A percentile compares a stretch with the other conserved stretches of the same genome.
Conservation (phyloP, 768 basidiomycete genomes). For the Xanthoconium purpureum region DNA sequence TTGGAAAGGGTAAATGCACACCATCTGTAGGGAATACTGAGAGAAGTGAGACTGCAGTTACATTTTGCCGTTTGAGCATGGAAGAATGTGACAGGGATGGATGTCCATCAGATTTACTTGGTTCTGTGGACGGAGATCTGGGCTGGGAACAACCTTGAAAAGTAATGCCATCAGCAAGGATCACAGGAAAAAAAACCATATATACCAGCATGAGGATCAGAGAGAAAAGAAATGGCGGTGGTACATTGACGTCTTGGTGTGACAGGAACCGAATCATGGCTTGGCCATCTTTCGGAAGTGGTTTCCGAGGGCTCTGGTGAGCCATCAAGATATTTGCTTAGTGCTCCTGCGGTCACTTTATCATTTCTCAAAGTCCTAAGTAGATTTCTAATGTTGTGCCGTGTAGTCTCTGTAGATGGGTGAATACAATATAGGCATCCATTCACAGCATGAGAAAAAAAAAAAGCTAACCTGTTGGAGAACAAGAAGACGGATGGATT, state of each 20-base stretch:
- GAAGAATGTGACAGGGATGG: background rate
- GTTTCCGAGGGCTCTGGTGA: background rate
- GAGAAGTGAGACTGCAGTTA: constrained; percentile 2
- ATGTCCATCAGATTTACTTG: no score
- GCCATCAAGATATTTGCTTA: background rate
- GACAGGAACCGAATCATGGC: background rate
- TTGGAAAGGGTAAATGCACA: background rate
- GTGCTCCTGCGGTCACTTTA: background rate
- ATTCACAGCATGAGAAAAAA: background rate
- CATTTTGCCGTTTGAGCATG: background rate
- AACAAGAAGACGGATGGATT: no score
- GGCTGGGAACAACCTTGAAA: no score
- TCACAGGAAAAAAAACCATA: background rate
- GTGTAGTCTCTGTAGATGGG: background rate
- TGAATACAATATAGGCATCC: background rate
- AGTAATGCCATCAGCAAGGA: no score
- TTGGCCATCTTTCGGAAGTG: background rate
- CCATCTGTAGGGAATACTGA: background rate
- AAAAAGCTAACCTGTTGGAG: background rate
- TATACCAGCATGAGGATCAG: background rate
- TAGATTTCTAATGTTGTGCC: background rate
- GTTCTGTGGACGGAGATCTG: no score
- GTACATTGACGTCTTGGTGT: background rate
- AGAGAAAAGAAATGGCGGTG: background rate
- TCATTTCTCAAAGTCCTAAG: background rate